Evolutionary conservation across 441 rosid genomes (phyloP).

Genomic region (Syzygium malaccense): DNA sequence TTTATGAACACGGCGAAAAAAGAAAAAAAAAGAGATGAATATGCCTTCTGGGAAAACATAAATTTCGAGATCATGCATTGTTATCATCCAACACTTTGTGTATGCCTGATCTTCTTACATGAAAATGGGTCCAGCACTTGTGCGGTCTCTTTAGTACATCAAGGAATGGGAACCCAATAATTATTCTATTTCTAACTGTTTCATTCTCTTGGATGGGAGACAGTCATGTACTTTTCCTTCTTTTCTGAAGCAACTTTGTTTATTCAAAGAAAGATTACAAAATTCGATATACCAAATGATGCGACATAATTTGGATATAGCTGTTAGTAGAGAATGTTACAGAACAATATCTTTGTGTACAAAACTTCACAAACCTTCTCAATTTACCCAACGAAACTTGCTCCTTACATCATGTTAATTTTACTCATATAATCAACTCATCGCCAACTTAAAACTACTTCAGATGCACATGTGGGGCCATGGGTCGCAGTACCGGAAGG

Average conservation of each 20-base stretch:
- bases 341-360: not conserved
- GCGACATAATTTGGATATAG: not conserved
- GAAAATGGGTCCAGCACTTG: not conserved
- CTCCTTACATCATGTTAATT: not conserved
- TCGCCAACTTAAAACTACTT: not conserved
- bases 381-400: not conserved
- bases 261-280: not conserved
- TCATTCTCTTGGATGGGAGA: not conserved
- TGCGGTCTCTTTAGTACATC: not conserved
- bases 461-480: conserved; percentile 20
- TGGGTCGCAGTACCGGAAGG: conserved; percentile 14
- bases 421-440: not conserved
- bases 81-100: not conserved
- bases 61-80: not conserved
- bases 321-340: not conserved
- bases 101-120: not conserved
- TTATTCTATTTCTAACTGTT: not conserved
- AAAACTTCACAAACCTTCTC: not conserved
- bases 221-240: not conserved
- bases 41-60: not conserved
- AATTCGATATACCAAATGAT: not conserved
- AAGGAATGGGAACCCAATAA: not conserved
- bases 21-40: too few species aligned
- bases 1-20: not conserved
- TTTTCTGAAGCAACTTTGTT: not conserved